Percentiles rank a stretch among this genome's conserved stretches.
Evolutionary conservation across 169 alveolate genomes (phyloP).

Genomic region (Eimeria maxima): DNA sequence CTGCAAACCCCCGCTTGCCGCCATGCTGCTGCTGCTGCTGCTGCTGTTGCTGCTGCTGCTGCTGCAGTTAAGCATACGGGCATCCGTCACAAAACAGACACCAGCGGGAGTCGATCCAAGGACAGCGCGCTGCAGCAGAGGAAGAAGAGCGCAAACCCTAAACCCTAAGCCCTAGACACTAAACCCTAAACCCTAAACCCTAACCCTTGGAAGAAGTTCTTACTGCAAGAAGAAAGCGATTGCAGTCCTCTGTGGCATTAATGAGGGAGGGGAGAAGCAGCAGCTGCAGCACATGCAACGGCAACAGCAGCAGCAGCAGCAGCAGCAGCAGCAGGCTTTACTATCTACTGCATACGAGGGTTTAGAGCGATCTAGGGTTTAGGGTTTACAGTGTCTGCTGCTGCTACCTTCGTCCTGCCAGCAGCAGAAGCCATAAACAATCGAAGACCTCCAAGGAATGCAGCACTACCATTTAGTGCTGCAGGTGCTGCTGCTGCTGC

Average conservation of each 20-base stretch:
- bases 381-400: background rate
- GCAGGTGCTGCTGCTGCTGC: slow-evolving; percentile 55
- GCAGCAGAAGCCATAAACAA: slow-evolving; percentile 30
- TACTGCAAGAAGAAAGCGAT: slow-evolving; percentile 15
- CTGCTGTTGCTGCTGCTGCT: slow-evolving; percentile 19
- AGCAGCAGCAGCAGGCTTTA: background rate
- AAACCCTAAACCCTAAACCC: slow-evolving; percentile 69
- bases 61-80: slow-evolving; percentile 28
- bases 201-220: background rate
- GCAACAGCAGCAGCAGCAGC: slow-evolving; percentile 57
- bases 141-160: background rate
- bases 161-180: slow-evolving; percentile 42
- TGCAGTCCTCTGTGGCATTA: background rate
- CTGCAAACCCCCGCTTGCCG: background rate
- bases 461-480: background rate
- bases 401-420: background rate
- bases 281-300: slow-evolving; percentile 45
- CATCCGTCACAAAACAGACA: slow-evolving; percentile 54
- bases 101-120: slow-evolving; percentile 60
- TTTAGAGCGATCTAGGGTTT: slow-evolving; percentile 32
- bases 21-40: slow-evolving; percentile 35
- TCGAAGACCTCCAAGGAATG: slow-evolving; percentile 15
- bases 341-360: background rate
- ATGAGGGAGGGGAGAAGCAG: slow-evolving; percentile 57
- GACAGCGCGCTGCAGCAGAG: slow-evolving; percentile 57